phyloP scores from a whole-genome alignment of 306 rosid genomes.

The Vigna hirtella region DNA sequence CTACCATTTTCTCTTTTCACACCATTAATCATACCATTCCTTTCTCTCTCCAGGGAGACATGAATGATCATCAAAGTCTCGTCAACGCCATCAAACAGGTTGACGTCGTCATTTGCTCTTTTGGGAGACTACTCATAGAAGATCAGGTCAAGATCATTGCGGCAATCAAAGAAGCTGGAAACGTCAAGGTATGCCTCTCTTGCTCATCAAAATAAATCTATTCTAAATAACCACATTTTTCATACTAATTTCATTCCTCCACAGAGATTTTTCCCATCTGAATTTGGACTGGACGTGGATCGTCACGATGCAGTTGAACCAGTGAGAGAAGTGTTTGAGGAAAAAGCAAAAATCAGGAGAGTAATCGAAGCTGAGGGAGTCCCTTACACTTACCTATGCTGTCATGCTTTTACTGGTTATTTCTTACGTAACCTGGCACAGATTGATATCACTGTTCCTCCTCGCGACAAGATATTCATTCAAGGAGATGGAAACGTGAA shows the following conservation, averaged over 20 bases:
- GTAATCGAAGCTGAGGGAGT: conserved; percentile 47
- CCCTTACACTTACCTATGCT: conserved; percentile 52
- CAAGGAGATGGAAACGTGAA: conserved; percentile 60
- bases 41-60: conserved; percentile 36
- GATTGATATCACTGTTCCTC: conserved; percentile 43
- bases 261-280: conserved; percentile 58
- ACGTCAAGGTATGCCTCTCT: conserved; percentile 43
- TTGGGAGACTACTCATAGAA: conserved; percentile 29
- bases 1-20: not conserved
- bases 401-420: conserved; percentile 47
- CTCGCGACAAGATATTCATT: conserved; percentile 49
- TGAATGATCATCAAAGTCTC: conserved; percentile 43
- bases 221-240: too few species aligned
- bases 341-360: conserved; percentile 46
- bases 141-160: conserved; percentile 51
- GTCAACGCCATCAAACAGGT: conserved; percentile 53
- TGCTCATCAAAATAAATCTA: too few species aligned
- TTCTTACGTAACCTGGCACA: conserved; percentile 50
- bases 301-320: conserved; percentile 46
- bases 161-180: conserved; percentile 62
- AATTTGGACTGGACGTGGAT: conserved; percentile 57
- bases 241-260: not conserved
- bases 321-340: conserved; percentile 32
- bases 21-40: not conserved
- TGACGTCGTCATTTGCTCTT: conserved; percentile 51